These are phyloP conservation scores for Blepharisma stoltei DNA, from an alignment of 73 alveolate species.

Conservation along the genomic window DNA sequence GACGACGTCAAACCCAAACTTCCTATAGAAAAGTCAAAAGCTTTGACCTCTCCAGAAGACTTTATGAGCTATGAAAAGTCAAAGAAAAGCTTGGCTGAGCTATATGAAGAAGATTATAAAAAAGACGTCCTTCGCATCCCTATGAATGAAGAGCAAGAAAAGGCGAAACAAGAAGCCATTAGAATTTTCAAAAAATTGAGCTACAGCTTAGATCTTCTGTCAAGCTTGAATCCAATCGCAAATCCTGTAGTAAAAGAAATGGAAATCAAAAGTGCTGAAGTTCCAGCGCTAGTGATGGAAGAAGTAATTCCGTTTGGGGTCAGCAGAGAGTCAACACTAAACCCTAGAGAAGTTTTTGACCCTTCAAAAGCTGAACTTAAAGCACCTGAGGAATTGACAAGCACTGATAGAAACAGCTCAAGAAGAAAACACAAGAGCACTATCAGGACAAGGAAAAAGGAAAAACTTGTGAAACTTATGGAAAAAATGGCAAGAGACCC, in stretches of 20 bases:
- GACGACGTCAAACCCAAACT: slow-evolving; percentile 61
- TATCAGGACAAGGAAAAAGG: slow-evolving; percentile 13
- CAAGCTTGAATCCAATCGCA: slow-evolving; percentile 49
- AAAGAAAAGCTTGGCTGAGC: slow-evolving; percentile 63
- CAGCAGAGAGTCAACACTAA: slow-evolving; percentile 34
- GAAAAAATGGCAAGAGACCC: slow-evolving; percentile 23
- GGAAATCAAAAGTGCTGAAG: slow-evolving; percentile 47
- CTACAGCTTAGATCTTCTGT: slow-evolving; percentile 40
- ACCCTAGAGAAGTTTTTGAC: slow-evolving; percentile 52
- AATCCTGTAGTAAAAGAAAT: slow-evolving; percentile 44
- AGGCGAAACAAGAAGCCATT: slow-evolving; percentile 43
- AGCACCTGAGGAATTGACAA: slow-evolving; percentile 15
- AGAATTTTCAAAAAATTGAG: slow-evolving; percentile 44
- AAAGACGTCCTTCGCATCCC: slow-evolving; percentile 35
- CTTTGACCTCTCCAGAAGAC: slow-evolving; percentile 38
- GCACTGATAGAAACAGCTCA: not conserved
- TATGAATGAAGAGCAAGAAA: slow-evolving; percentile 39
- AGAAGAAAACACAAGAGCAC: slow-evolving; percentile 1
- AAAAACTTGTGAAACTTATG: not conserved
- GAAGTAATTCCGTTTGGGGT: slow-evolving; percentile 52
- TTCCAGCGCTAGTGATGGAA: slow-evolving; percentile 57
- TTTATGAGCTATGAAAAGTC: slow-evolving; percentile 52
- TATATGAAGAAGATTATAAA: slow-evolving; percentile 56
- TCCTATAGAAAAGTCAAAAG: slow-evolving; percentile 31
- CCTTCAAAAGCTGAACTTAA: slow-evolving; percentile 7